These are phyloP conservation scores for Capsicum pubescens DNA, from an alignment of 257 asterid species.

Conservation along the genomic window DNA sequence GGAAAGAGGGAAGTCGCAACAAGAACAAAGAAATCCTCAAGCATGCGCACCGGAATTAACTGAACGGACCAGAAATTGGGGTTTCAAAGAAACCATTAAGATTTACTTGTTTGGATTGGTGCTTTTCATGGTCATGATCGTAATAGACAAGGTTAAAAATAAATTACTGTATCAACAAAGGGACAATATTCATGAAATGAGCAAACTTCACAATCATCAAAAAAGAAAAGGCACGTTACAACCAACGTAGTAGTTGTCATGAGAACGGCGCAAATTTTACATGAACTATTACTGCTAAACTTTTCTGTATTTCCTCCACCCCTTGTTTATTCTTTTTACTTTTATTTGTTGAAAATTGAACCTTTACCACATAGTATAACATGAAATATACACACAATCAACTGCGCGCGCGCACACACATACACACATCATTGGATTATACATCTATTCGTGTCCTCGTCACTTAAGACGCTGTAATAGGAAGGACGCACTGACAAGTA, in stretches of 20 bases:
- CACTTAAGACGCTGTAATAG: not conserved
- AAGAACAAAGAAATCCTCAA: not conserved
- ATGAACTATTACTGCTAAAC: not conserved
- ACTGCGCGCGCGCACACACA: not conserved
- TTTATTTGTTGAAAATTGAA: too few relatives aligned
- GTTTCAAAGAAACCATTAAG: too few relatives aligned
- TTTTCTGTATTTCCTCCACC: not conserved
- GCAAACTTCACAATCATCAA: too few relatives aligned
- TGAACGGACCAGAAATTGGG: too few relatives aligned
- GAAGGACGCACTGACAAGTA: not conserved
- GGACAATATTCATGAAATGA: too few relatives aligned
- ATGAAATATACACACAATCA: not conserved
- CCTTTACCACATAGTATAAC: not conserved
- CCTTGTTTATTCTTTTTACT: not conserved
- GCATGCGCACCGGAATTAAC: not conserved
- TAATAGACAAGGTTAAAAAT: too few relatives aligned
- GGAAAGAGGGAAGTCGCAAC: not conserved
- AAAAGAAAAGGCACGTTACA: too few relatives aligned
- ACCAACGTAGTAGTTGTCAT: too few relatives aligned
- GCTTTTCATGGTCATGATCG: too few relatives aligned
- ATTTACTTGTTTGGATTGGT: too few relatives aligned
- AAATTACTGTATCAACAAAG: too few relatives aligned
- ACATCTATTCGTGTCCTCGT: not conserved
- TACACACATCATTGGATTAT: not conserved
- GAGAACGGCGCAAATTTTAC: not conserved